These are phyloP conservation scores for Penicillium tannophilum DNA, from an alignment of 495 filamentous ascomycete species.

Conservation along the genomic window DNA sequence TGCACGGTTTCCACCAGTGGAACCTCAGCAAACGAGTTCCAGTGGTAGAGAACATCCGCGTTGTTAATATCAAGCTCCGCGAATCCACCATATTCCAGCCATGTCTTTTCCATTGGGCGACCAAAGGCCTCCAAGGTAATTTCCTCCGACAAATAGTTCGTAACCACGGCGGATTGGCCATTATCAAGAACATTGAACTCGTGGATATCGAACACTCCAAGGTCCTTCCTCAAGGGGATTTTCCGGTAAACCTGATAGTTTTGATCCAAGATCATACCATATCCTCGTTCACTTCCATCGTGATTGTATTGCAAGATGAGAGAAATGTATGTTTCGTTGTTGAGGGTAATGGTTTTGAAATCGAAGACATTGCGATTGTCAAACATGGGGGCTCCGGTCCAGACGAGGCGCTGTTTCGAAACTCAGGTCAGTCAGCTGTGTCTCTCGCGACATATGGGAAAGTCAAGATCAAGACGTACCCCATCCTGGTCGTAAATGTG, in stretches of 20 bases:
- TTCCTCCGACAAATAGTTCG: conserved; percentile 46
- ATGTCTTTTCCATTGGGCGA: conserved; percentile 31
- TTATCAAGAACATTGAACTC: conserved; percentile 47
- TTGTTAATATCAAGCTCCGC: conserved; percentile 46
- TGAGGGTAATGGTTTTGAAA: conserved; percentile 38
- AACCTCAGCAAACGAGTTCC: conserved; percentile 44
- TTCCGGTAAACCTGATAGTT: conserved; percentile 36
- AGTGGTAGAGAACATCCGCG: conserved; percentile 44
- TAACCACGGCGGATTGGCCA: conserved; percentile 40
- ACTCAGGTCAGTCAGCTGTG: conserved; percentile 13
- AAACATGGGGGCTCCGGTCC: conserved; percentile 34
- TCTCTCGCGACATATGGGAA: not conserved
- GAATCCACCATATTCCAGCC: conserved; percentile 38
- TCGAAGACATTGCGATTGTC: conserved; percentile 38
- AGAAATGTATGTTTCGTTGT: conserved; percentile 41
- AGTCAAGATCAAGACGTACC: conserved; percentile 24
- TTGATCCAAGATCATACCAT: conserved; percentile 33
- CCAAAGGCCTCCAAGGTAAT: conserved; percentile 41
- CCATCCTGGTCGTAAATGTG: conserved; percentile 44
- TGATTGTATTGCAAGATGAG: conserved; percentile 38
- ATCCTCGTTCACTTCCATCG: conserved; percentile 33
- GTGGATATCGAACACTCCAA: conserved; percentile 44
- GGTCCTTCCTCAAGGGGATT: conserved; percentile 34
- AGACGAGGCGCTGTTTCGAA: conserved; percentile 34
- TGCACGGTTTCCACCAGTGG: conserved; percentile 33